Evolutionary conservation across 441 rosid species (phyloP), one percentile per base, ranked within the genome.

Genomic region (Erysimum pusillum): DNA sequence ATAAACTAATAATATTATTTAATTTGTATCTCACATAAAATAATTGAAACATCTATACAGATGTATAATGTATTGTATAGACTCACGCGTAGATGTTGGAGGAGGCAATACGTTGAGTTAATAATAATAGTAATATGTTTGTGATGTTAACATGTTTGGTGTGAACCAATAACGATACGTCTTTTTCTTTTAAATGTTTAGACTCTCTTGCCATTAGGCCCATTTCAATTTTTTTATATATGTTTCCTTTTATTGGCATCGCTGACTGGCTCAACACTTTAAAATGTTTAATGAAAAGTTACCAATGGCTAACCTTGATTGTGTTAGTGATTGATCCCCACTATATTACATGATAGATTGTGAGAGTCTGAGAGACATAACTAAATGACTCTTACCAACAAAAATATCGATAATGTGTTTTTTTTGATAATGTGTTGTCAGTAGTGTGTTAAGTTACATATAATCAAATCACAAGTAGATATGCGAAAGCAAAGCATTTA

Each of bases 91-190:
- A 15, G 1, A 25, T 39, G 44, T 28, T 31, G 42, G 31, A 62
- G 22, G 10, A 51, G 53, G 62, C 52, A 62, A 39, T 51, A 42
- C 32, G n/a, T 62, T 48, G 42, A 61, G 20, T 62, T 63, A 35
- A 18, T 63, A 35, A 18, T 34, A 64, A 13, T 52, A n/a, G n/a
- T n/a, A n/a, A 32, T 36, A 53, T 53, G 15, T 53, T 42, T 32
- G 38, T 63, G 46, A 64, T 32, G 71, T 44, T 42, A 54, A 73
- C 46, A 63, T 73, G 22, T 45, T 63, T 41, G 63, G 63, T 73
- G n/a, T 52, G 46, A 63, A 77, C 73, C 79, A 73, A 64, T 56
- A 9, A 81, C 59, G 63, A 71, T 72, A 42, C 57, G 67, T 67
- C 63, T 22, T 49, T 52, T 74, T 2, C 35, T 18, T 35, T 48